phyloP scores from a whole-genome alignment of 2,329 filamentous ascomycete species.

The Cladosporium sp. region DNA sequence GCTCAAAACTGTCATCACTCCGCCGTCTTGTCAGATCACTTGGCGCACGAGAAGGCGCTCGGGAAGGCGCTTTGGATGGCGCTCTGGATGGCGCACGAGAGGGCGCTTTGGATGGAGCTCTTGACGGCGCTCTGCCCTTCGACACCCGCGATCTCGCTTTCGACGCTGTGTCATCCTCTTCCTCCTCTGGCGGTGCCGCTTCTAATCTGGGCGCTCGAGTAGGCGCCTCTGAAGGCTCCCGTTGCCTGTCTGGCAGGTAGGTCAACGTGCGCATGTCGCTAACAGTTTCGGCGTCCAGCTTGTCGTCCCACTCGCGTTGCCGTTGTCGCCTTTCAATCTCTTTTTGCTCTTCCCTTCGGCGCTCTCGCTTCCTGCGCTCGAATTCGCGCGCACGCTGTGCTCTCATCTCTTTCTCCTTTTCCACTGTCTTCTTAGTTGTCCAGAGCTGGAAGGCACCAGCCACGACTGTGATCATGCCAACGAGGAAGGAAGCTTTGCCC shows the following conservation, averaged over 20 bases:
- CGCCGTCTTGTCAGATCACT: conserved; percentile 9
- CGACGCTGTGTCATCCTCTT: conserved; percentile 11
- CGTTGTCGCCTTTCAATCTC: conserved; percentile 16
- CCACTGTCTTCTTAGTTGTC: conserved; percentile 22
- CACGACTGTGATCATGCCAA: conserved; percentile 22
- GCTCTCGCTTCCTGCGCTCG: conserved; percentile 20
- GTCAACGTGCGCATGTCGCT: conserved; percentile 21
- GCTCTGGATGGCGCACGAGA: conserved; percentile 6
- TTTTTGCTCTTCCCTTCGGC: conserved; percentile 22
- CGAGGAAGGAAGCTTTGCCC: conserved; percentile 21
- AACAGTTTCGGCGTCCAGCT: conserved; percentile 15
- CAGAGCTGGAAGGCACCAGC: conserved; percentile 24
- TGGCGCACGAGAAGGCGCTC: conserved; percentile 6
- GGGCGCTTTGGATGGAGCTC: conserved; percentile 11
- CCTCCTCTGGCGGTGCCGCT: not conserved
- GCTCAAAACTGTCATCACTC: conserved; percentile 16
- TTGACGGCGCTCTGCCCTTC: conserved; percentile 8
- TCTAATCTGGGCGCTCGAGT: conserved; percentile 15
- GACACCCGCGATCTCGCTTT: conserved; percentile 14
- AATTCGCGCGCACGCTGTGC: conserved; percentile 20
- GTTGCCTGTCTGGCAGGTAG: conserved; percentile 15
- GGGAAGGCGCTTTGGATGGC: not conserved
- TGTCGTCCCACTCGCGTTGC: conserved; percentile 14
- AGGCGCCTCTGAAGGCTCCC: conserved; percentile 21
- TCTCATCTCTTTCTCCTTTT: conserved; percentile 21